Evolutionary conservation across 2,329 filamentous ascomycete genomes (phyloP), one percentile per base, ranked within the genome.

Genomic region (Neonectria hederae): DNA sequence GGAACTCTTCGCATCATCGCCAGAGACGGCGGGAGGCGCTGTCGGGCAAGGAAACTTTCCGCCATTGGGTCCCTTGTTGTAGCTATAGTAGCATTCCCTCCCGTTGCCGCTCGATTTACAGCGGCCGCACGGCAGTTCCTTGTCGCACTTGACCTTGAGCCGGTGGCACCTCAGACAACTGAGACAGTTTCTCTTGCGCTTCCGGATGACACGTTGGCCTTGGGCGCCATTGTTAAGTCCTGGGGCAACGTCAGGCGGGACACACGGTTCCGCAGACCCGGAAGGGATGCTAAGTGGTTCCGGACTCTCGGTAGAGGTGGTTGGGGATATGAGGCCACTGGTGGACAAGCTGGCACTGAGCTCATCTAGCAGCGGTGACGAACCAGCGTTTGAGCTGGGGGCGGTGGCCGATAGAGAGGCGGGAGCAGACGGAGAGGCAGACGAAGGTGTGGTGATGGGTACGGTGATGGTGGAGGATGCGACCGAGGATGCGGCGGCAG

Each of bases 131-230:
- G 77, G 77, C 49, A 79, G 66, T 62, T 77, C 75, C 66, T 78
- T 79, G 68, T 79, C 77, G 56, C 77, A 79, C 59, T 79, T 79
- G 49, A 79, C 77, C 55, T 79, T 79, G 62, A 79, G 76, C 14
- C 76, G 74, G 57, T 79, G 77, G 57, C 77, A 79, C 32, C 77
- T 73, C 28, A 76, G 59, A 28, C 77, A 79, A 63, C 77, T 78
- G 11, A 78, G 69, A 59, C 77, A 78, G 45, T 77, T 78, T 38
- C 77, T 73, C 65, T 78, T 79, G 40, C 77, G 76, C 63, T 77
- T 78, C 35, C 76, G 75, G 11, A 78, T 64, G 26, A 77, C 65
- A 14, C 76, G 74, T 51, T 70, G 67, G 17, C 53, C 54, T n/a
- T 59, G 55, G 11, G 46, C 22, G 3, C 53, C 46, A 4, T 30